Evolutionary conservation across 768 basidiomycete genomes (phyloP), one percentile per base, ranked within the genome.

Genomic region (Boletus huronensis): DNA sequence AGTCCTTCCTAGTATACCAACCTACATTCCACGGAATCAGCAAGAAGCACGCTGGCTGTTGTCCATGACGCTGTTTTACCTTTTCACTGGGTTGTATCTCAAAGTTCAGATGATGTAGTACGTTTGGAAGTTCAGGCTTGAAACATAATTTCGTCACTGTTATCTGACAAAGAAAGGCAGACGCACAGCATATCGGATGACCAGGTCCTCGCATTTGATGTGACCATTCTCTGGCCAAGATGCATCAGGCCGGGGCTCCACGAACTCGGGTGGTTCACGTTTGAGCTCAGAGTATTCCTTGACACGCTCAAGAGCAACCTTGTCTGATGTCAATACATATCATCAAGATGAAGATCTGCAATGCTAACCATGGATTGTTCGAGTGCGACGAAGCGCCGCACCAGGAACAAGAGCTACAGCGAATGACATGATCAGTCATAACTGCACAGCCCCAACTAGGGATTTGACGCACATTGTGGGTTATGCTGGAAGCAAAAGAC

Each of bases 341-440:
- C 23, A 38, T 50, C 11, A 1, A 14, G n/a, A 36, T 19, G 36
- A 26, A 34, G 19, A 23, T 29, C 7, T 21, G 23, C 16, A 36
- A n/a, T 16, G 26, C 69, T 51, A 54, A 90, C 93, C 92, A 97
- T 93, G 13, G 88, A 88, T 70, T 97, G 93, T 65, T 97, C 93
- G 19, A 96, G 75, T 19, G 88, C 83, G 28, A 95, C 92, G 58
- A 92, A 93, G 42, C 90, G 81, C 48, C 90, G 81, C 45, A 92
- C 85, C 73, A 87, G 72, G 71, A 87, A 85, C 49, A 88, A 63
- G 29, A 90, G 64, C 79, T 79, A 65, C 47, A 58, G 16, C 8
- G 36, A 23, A 48, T 21, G n/a, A 35, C 19, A 58, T 17, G 10
- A 41, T 75, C 49, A 71, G 60, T 41, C 43, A 47, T 16, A n/a